phyloP scores from a whole-genome alignment of 2,329 filamentous ascomycete genomes.

The Aspergillus alliaceus region DNA sequence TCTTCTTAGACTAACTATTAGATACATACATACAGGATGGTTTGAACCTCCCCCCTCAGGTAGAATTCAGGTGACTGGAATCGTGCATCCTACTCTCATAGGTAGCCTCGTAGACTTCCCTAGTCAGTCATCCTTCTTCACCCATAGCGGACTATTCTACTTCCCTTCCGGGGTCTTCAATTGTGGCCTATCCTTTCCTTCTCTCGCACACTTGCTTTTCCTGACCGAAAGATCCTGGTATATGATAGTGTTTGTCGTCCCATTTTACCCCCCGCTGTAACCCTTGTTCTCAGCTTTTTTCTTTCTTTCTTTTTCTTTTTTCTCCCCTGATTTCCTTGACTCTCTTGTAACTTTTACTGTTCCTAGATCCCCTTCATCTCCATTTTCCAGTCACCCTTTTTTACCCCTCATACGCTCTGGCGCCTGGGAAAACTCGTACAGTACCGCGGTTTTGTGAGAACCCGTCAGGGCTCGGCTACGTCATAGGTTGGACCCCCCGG shows the following conservation, averaged over 20 bases:
- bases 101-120: not conserved
- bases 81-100: not conserved
- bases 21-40: not conserved
- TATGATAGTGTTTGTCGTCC: not conserved
- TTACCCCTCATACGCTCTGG: not conserved
- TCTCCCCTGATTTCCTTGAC: too few species aligned
- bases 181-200: constrained; percentile 14
- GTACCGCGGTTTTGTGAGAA: constrained; percentile 18
- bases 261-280: not conserved
- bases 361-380: not conserved
- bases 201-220: constrained; percentile 8
- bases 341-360: not conserved
- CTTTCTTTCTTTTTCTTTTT: not conserved
- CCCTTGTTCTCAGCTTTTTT: not conserved
- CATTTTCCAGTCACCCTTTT: not conserved
- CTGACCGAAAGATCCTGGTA: not conserved
- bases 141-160: constrained; percentile 24
- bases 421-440: constrained; percentile 2
- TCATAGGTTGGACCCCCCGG: constrained; percentile 30
- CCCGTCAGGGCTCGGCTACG: constrained; percentile 28
- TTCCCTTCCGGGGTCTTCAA: constrained; percentile 21
- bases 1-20: not conserved
- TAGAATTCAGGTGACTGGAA: not conserved
- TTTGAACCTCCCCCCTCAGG: not conserved
- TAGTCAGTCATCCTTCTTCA: not conserved